phyloP scores from a whole-genome alignment of 169 alveolate genomes.

The Eimeria praecox region DNA sequence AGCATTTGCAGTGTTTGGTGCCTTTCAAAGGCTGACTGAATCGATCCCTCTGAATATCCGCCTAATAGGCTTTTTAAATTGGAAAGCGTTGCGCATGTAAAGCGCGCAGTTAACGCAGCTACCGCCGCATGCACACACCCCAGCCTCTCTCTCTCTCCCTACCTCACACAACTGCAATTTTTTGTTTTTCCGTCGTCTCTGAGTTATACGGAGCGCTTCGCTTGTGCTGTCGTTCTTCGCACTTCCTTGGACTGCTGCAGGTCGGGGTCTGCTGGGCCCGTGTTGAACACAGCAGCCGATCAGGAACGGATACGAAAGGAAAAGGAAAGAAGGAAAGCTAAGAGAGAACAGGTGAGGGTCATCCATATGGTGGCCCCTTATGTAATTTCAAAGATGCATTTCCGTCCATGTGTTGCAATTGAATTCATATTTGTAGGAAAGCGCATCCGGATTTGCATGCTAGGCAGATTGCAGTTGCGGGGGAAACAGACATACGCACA shows the following conservation, averaged over 20 bases:
- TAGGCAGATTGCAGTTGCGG: too few relatives aligned
- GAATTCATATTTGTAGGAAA: too few relatives aligned
- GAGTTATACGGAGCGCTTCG: background rate
- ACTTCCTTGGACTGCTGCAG: background rate
- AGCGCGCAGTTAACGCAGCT: too few relatives aligned
- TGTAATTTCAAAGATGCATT: background rate
- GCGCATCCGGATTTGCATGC: too few relatives aligned
- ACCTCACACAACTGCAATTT: too few relatives aligned
- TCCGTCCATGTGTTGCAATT: too few relatives aligned
- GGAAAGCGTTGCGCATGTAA: too few relatives aligned
- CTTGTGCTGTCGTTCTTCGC: background rate
- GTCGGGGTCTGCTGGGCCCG: background rate
- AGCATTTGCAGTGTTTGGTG: background rate
- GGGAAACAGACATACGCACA: too few relatives aligned
- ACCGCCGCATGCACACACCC: too few relatives aligned
- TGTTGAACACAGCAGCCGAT: conserved; percentile 8
- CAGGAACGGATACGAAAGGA: conserved; percentile 49
- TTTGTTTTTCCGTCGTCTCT: background rate
- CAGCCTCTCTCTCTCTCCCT: background rate
- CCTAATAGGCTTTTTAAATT: too few relatives aligned
- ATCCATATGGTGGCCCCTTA: background rate
- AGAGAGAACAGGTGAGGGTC: background rate
- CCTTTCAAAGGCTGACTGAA: background rate
- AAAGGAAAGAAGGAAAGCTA: conserved; percentile 27
- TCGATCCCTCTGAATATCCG: background rate